These are phyloP conservation scores for Quercus agrifolia DNA, from an alignment of 306 rosid species.

Conservation along the genomic window DNA sequence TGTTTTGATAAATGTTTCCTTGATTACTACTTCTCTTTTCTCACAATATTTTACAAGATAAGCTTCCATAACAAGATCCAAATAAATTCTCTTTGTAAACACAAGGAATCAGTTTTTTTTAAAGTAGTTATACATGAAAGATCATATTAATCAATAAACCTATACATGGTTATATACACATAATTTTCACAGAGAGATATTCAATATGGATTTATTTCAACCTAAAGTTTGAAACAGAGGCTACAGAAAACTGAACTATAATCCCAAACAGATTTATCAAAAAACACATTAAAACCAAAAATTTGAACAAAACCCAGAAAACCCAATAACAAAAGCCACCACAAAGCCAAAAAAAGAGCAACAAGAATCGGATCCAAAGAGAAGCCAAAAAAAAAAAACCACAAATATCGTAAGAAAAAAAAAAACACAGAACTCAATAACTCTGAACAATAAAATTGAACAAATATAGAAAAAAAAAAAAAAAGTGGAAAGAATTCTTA, in stretches of 20 bases:
- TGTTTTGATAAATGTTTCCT: no score
- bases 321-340: neutral
- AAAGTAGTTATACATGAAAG: no score
- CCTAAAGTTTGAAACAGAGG: neutral
- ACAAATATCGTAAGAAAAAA: neutral
- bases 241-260: neutral
- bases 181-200: neutral
- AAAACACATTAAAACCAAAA: neutral
- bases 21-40: no score
- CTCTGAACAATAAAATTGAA: neutral
- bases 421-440: neutral
- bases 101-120: no score
- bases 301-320: neutral
- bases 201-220: neutral
- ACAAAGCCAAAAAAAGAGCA: neutral
- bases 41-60: no score
- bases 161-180: neutral
- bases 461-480: neutral
- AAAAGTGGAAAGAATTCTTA: neutral
- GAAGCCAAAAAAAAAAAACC: neutral
- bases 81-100: no score
- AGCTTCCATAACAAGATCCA: no score
- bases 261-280: neutral
- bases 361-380: neutral
- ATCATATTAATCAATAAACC: neutral